A percentile compares a stretch with the other conserved stretches of the same genome.
Conservation (phyloP, 106 monocot species). For the Dendrobium catenatum region DNA sequence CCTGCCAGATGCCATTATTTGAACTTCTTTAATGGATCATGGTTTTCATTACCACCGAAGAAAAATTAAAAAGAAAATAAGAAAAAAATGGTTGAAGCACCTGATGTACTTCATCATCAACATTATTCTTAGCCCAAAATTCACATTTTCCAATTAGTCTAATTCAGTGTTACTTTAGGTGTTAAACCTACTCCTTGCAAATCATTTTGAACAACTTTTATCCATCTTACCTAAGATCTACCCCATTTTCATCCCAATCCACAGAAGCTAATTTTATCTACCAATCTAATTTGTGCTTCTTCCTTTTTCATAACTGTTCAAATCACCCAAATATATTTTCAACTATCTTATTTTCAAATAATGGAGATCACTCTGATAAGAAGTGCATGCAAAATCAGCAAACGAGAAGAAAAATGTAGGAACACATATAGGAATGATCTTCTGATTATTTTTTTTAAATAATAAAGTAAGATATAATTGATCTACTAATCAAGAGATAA, state of each 20-base stretch:
- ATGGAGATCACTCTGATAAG: too few relatives aligned
- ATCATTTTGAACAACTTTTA: neutral
- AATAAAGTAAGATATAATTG: too few relatives aligned
- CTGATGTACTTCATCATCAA: neutral
- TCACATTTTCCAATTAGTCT: neutral
- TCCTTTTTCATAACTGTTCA: too few relatives aligned
- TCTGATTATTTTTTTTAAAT: too few relatives aligned
- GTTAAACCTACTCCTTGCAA: neutral
- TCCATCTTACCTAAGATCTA: neutral
- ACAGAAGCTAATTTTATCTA: too few relatives aligned
- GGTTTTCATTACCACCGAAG: neutral
- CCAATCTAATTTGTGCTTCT: too few relatives aligned
- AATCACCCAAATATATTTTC: too few relatives aligned
- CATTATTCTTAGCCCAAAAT: neutral
- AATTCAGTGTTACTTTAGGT: neutral
- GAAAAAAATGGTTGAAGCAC: neutral
- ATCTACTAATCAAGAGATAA: too few relatives aligned
- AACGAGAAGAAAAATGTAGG: too few relatives aligned
- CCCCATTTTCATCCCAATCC: neutral
- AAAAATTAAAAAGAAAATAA: neutral
- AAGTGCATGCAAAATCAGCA: too few relatives aligned
- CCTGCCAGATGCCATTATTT: neutral
- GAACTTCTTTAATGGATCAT: neutral
- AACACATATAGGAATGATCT: too few relatives aligned
- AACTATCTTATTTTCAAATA: too few relatives aligned